phyloP scores from a whole-genome alignment of 78 protist species.

The Chrysochromulina parva region DNA sequence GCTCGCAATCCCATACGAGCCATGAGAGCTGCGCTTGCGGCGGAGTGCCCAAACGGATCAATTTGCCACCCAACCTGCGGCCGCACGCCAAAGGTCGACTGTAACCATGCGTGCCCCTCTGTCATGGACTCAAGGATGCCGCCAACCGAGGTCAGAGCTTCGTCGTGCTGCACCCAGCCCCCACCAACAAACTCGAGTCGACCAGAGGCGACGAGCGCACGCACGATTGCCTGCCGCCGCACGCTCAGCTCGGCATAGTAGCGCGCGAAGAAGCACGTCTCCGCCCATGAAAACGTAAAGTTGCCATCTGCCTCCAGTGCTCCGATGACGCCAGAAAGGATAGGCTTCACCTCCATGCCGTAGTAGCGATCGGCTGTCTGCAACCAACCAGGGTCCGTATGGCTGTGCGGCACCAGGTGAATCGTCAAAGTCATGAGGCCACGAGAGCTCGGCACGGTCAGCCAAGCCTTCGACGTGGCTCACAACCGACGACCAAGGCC shows the following conservation, averaged over 20 bases:
- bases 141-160: background rate
- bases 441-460: no score
- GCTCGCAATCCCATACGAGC: background rate
- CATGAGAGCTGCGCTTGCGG: background rate
- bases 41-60: constrained; percentile 52
- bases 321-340: background rate
- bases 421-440: background rate
- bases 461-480: no score
- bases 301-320: background rate
- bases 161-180: constrained; percentile 51
- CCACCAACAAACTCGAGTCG: constrained; percentile 40
- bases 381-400: constrained; percentile 26
- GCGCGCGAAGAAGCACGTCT: constrained; percentile 35
- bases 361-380: constrained; percentile 1
- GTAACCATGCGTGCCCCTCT: constrained; percentile 29
- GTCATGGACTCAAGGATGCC: constrained; percentile 5
- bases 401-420: constrained; percentile 21
- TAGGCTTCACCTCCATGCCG: background rate
- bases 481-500: no score
- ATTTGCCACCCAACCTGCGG: constrained; percentile 50
- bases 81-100: background rate
- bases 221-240: background rate
- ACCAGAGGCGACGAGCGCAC: background rate
- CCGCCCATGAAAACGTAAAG: background rate
- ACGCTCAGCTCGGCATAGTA: background rate